Percentiles rank a stretch among this genome's conserved stretches.
Conservation (phyloP, 2,329 filamentous ascomycete species). For the Aspergillus arachidicola region DNA sequence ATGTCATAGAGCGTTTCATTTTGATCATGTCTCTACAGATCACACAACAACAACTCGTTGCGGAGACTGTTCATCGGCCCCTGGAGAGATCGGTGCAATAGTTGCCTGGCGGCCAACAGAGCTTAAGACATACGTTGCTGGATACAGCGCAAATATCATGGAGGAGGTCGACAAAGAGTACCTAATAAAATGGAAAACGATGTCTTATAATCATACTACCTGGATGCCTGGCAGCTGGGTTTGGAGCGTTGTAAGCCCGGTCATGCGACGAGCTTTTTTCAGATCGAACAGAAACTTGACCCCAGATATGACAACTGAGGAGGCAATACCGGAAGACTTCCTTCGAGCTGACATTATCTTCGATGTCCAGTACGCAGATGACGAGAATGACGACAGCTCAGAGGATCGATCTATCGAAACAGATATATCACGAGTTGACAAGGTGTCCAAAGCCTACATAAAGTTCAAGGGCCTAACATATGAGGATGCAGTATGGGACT, state of each 20-base stretch:
- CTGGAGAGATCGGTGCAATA: conserved; percentile 71
- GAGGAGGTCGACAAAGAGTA: conserved; percentile 84
- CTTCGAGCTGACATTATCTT: conserved; percentile 88
- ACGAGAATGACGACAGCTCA: conserved; percentile 39
- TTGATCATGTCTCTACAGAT: conserved; percentile 71
- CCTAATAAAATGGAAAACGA: conserved; percentile 80
- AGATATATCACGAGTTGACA: conserved; percentile 70
- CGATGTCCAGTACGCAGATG: conserved; percentile 69
- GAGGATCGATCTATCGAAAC: conserved; percentile 63
- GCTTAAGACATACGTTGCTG: conserved; percentile 57
- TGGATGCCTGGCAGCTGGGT: conserved; percentile 94
- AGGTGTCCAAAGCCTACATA: conserved; percentile 74
- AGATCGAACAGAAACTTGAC: conserved; percentile 65
- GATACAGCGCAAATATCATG: conserved; percentile 58
- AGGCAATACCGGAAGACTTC: conserved; percentile 86
- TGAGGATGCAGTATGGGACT: conserved; percentile 88
- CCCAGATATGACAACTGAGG: conserved; percentile 70
- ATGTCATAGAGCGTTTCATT: conserved; percentile 81
- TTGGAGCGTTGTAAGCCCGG: conserved; percentile 65
- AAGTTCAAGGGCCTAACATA: conserved; percentile 94
- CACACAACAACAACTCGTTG: conserved; percentile 65
- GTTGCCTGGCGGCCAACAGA: conserved; percentile 83
- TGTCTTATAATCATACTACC: conserved; percentile 77
- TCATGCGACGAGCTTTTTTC: conserved; percentile 74
- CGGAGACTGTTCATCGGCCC: conserved; percentile 69